Evolutionary conservation across 1,284 basidiomycete species (phyloP), one percentile per base, ranked within the genome.

Genomic region (Heterobasidion annosum): DNA sequence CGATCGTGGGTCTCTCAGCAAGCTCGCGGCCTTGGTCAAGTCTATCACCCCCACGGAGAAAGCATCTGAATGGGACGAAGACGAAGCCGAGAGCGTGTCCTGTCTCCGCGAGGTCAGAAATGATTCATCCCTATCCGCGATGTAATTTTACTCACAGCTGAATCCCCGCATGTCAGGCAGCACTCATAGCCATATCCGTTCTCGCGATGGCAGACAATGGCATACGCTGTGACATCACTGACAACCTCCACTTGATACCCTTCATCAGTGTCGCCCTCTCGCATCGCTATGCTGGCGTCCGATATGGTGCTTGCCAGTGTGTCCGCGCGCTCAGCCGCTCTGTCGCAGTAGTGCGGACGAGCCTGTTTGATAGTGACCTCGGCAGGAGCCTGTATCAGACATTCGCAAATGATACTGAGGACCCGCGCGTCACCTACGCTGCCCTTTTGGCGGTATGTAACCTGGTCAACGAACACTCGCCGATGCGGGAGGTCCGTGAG

Each of bases 271-370:
- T 66, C 4, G 81, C 78, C 12, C 75, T 91, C 33, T 63, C 69
- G 0, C 83, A 90, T 58, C 77, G 75, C 0, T 79, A 85, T 55
- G 73, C 84, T 16, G 88, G 88, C 1, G 85, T 94, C 1, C 81
- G 92, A 6, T 90, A 89, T 48, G 88, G 89, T 0, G 88, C 90
- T 0, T 92, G 90, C 64, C 92, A 94, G 63, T 88, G 88, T 59
- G 78, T 91, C 1, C 76, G 93, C n/a, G 87, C 88, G 0, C 72
- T 96, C 37, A 83, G 83, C 48, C 79, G 93, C 18, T 83, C 84
- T 1, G 83, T 93, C 0, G 79, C 83, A 0, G 85, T 93, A 2
- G 70, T 94, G 45, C 74, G 91, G 25, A 95, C 92, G 37, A 91
- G 81, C 55, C 76, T 96, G 8, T 79, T 92, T 8, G 93, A 96